Base-by-base conservation (phyloP, 2,329 filamentous ascomycete species). In the Cytospora mali region DNA sequence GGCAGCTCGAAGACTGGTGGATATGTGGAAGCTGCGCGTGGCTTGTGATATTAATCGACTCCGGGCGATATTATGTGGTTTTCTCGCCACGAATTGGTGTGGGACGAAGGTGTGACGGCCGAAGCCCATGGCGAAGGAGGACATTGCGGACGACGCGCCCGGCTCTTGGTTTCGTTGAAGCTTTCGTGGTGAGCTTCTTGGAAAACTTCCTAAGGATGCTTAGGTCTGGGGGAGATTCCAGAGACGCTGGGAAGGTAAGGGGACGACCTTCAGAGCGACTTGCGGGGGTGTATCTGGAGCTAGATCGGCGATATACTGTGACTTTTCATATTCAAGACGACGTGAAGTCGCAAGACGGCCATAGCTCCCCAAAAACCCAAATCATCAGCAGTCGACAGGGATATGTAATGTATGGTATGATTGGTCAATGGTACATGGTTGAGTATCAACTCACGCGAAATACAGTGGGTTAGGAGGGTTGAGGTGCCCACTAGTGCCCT, bases 51-150 rank as follows among this genome's bases (percentile, higher is more conserved):
- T 55, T 6, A 23, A 11, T 6, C 50, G 55, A n/a, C 39, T 58
- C 6, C 42, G 50, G 27, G 25, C 50, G 35, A 55, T 35, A 5
- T 31, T n/a, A 18, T 55, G 55, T 28, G 54, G 14, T 63, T 55
- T 52, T 11, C 33, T 35, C 39, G 58, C 35, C 55, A 60, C 28
- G 16, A 57, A 58, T 4, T 42, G 63, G 25, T 60, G 66, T 9
- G 23, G 67, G 58, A 66, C 66, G 55, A 68, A 55, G 28, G 69
- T 48, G 50, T 64, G 68, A 25, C 65, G 62, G 58, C 64, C 59
- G 46, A 70, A 67, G 52, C 73, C 72, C 63, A 72, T 73, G 48
- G 75, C 73, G 66, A 76, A 73, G 51, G 72, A 72, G 46, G 74
- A 71, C 74, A 76, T 76, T 68, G 71, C 46, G 55, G 28, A 23